phyloP scores from a whole-genome alignment of 345 rosid species.

The Cardamine occulta region DNA sequence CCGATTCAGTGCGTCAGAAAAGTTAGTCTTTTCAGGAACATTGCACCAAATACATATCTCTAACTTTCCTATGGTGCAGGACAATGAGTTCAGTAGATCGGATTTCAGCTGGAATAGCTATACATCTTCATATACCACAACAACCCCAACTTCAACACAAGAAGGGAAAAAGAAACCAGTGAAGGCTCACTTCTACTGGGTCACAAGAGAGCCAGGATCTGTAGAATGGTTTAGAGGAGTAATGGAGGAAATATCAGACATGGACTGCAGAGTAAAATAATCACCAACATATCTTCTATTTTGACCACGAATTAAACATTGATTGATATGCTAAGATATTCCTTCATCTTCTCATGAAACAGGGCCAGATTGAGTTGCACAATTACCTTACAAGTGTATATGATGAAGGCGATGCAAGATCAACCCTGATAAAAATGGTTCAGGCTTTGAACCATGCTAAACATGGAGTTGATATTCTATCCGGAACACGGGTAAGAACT shows the following conservation, averaged over 20 bases:
- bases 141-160: conserved; percentile 46
- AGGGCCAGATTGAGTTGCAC: conserved; percentile 97
- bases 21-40: background rate
- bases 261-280: conserved; percentile 76
- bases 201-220: conserved; percentile 91
- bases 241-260: conserved; percentile 91
- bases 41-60: conserved; percentile 25
- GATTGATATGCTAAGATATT: conserved; percentile 12
- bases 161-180: conserved; percentile 62
- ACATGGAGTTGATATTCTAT: conserved; percentile 91
- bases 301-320: background rate
- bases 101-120: conserved; percentile 73
- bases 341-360: conserved; percentile 27
- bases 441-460: conserved; percentile 98
- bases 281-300: conserved; percentile 12
- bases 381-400: conserved; percentile 96
- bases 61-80: conserved; percentile 50
- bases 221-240: conserved; percentile 98
- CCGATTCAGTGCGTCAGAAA: background rate
- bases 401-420: conserved; percentile 98
- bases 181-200: conserved; percentile 95
- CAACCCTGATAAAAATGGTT: conserved; percentile 94
- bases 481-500: conserved; percentile 83
- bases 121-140: conserved; percentile 57
- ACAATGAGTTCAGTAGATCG: conserved; percentile 66